Conservation (phyloP, 1,284 basidiomycete species). For the Boletus holoroseus region DNA sequence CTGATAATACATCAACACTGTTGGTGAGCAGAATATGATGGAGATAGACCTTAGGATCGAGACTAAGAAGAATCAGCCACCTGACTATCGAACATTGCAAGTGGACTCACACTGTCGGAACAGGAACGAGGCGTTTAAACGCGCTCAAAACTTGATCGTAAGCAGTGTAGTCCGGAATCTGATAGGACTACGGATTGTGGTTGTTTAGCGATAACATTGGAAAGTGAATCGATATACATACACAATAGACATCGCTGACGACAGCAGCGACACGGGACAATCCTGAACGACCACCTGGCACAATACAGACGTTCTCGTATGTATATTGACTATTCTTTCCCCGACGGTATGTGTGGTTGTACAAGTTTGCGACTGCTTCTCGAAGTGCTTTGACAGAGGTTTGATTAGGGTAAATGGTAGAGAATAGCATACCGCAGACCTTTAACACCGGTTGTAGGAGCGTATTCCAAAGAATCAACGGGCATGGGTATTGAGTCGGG, state of each 20-base stretch:
- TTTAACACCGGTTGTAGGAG: conserved; percentile 88
- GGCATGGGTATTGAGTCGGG: conserved; percentile 60
- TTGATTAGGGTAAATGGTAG: background rate
- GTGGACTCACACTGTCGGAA: conserved; percentile 73
- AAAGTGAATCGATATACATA: conserved; percentile 30
- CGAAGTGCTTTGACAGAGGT: conserved; percentile 39
- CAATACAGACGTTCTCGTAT: conserved; percentile 86
- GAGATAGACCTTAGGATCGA: conserved; percentile 51
- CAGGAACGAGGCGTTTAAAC: conserved; percentile 85
- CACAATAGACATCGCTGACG: conserved; percentile 77
- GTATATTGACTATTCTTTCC: conserved; percentile 81
- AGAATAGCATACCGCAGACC: conserved; percentile 40
- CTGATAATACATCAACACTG: conserved; percentile 28
- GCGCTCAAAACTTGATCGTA: conserved; percentile 82
- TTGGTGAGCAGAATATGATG: background rate
- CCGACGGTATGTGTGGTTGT: conserved; percentile 83
- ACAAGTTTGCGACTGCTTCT: conserved; percentile 77
- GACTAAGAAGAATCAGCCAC: conserved; percentile 34
- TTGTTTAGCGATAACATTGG: background rate
- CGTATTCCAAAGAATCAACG: conserved; percentile 82
- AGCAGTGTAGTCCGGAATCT: conserved; percentile 85
- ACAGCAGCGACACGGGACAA: conserved; percentile 88
- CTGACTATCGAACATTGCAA: background rate
- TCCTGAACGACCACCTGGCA: conserved; percentile 85
- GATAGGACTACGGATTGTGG: conserved; percentile 56